Evolutionary conservation across 345 rosid genomes (phyloP).

Genomic region (Reutealis trisperma): DNA sequence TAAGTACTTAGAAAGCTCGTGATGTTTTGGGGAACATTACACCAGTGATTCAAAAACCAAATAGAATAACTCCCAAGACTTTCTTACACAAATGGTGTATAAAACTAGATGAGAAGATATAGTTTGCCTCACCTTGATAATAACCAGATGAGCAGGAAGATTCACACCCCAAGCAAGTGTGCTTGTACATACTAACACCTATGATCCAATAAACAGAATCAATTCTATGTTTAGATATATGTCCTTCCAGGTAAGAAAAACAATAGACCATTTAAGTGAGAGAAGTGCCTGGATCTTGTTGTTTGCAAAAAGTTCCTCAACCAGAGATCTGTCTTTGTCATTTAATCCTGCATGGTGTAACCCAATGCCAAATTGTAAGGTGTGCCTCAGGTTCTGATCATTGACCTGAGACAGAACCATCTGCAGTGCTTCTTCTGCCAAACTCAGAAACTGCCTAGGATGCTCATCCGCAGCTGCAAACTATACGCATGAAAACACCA

Average conservation of each 20-base stretch:
- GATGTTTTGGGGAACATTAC: not conserved
- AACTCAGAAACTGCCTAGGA: conserved; percentile 81
- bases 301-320: conserved; percentile 93
- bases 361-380: conserved; percentile 96
- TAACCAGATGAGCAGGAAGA: conserved; percentile 96
- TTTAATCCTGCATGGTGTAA: conserved; percentile 96
- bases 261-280: conserved; percentile 22
- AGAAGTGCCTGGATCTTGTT: conserved; percentile 88
- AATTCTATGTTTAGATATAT: not conserved
- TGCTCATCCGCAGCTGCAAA: conserved; percentile 96
- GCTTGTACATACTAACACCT: conserved; percentile 97
- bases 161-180: conserved; percentile 99
- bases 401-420: conserved; percentile 93
- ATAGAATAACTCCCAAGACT: not conserved
- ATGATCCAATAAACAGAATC: not conserved
- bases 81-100: not conserved
- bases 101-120: no score
- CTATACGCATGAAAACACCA: conserved; percentile 26
- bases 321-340: conserved; percentile 90
- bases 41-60: not conserved
- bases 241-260: not conserved
- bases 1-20: not conserved
- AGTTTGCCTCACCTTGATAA: conserved; percentile 69
- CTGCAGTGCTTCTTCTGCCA: conserved; percentile 86
- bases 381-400: conserved; percentile 92